A percentile compares a stretch with the other conserved stretches of the same genome.
Conservation (phyloP, 2,329 filamentous ascomycete species). For the Fusarium tricinctum region DNA sequence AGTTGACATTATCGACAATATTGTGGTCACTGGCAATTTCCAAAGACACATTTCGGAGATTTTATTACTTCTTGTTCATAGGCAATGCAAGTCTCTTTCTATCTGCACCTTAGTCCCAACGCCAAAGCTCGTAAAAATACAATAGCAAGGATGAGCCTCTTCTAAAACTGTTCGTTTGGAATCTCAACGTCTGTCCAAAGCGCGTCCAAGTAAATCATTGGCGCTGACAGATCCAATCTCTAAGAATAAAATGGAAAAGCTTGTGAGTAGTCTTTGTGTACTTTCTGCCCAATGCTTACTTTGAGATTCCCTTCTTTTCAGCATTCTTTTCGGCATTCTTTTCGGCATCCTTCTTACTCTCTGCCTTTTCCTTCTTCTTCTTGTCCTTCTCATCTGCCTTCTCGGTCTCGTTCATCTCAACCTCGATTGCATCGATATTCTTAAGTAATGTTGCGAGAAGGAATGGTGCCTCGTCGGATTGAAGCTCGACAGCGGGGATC, state of each 20-base stretch:
- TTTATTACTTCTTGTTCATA: neutral
- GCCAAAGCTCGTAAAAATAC: neutral
- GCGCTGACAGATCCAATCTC: conserved; percentile 26
- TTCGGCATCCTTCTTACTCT: neutral
- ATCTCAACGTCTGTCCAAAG: conserved; percentile 22
- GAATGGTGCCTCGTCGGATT: conserved; percentile 23
- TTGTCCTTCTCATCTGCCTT: neutral
- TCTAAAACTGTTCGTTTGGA: conserved; percentile 4
- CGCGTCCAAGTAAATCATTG: conserved; percentile 1
- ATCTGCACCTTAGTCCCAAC: neutral
- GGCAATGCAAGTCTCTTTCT: neutral
- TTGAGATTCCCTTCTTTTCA: conserved; percentile 25
- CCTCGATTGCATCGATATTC: conserved; percentile 17
- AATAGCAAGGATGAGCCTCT: conserved; percentile 31
- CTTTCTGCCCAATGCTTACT: neutral
- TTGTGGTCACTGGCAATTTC: neutral
- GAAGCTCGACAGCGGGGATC: conserved; percentile 16
- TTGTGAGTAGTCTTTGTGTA: neutral
- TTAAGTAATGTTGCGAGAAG: conserved; percentile 21
- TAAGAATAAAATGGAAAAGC: conserved; percentile 11
- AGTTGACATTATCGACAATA: neutral
- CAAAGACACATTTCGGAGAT: neutral
- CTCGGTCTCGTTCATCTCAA: neutral
- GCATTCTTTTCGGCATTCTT: conserved; percentile 4
- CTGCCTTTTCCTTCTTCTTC: neutral